phyloP scores from a whole-genome alignment of 495 filamentous ascomycete genomes.

The Tirmania nivea region DNA sequence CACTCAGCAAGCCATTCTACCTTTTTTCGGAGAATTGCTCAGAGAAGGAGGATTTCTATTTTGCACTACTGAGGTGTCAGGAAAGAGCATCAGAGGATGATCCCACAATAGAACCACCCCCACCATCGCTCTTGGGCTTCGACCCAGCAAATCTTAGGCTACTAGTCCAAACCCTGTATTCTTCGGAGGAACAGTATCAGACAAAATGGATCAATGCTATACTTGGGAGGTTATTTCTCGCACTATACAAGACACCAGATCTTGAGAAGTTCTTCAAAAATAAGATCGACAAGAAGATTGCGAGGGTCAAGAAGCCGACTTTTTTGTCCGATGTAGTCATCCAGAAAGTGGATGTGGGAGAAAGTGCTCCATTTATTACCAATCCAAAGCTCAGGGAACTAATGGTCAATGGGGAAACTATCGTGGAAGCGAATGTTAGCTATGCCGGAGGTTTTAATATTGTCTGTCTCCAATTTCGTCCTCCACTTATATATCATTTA shows the following conservation, averaged over 20 bases:
- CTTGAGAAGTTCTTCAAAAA: constrained; percentile 54
- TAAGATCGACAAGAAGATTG: constrained; percentile 92
- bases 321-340: constrained; percentile 68
- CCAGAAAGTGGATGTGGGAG: constrained; percentile 64
- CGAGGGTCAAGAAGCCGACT: constrained; percentile 72
- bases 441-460: constrained; percentile 78
- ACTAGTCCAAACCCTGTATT: constrained; percentile 71
- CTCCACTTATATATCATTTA: background rate
- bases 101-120: constrained; percentile 27
- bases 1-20: constrained; percentile 58
- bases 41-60: constrained; percentile 96
- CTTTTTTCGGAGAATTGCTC: constrained; percentile 86
- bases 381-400: constrained; percentile 77
- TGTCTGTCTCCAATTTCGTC: constrained; percentile 4
- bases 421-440: constrained; percentile 61
- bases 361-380: constrained; percentile 69
- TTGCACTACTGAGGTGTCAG: constrained; percentile 70
- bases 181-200: constrained; percentile 75
- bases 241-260: constrained; percentile 61
- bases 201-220: constrained; percentile 90
- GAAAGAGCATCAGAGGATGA: constrained; percentile 34
- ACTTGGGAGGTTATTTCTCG: constrained; percentile 68
- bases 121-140: constrained; percentile 53
- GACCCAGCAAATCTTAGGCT: constrained; percentile 66
- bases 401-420: constrained; percentile 73